Evolutionary conservation across 768 basidiomycete species (phyloP), one percentile per base, ranked within the genome.

Genomic region (Xerocomus brunneocitrinus): DNA sequence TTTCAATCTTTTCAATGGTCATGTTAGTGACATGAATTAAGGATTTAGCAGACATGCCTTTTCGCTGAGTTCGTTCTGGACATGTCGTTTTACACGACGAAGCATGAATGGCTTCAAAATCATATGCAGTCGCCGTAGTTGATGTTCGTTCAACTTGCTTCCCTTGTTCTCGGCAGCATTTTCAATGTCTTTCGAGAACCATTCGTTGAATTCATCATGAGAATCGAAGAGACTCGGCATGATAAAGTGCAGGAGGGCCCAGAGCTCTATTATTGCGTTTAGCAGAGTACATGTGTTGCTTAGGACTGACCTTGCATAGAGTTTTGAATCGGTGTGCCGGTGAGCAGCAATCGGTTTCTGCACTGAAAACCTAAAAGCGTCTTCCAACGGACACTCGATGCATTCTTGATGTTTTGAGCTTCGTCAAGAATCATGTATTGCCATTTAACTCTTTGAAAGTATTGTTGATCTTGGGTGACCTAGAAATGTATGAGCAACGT

Each of bases 351-450:
- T 41, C 97, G 82, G 71, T 99, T 99, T 50, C 97, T 83, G 65
- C 95, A 98, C 31, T 94, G 91, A 70, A 98, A 93, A 16, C 92
- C 89, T 43, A 99, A 82, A 16, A 98, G 76, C 1, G 95, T 95
- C 72, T 98, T 98, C 97, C 97, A 99, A 40, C 97, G 81, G 8
- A 91, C 89, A 70, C 90, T 93, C 24, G 91, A 83, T 24, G 97
- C 94, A 64, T 94, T 95, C 78, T 99, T 99, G 79, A 99, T 98
- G 52, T 98, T 98, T 71, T 99, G 97, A 2, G 97, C 97, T 71
- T 99, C 97, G 63, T 99, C 97, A n/a, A 99, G 78, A 54, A 99
- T 83, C 95, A 98, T 98, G 67, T 98, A 99, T 72, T 99, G 97
- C 97, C 97, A 99, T 65, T 93, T 95, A 57, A 98, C 87, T 36